A percentile compares a stretch with the other conserved stretches of the same genome.
Conservation (phyloP, 176 grass and related monocot species). For the Eragrostis nindensis region DNA sequence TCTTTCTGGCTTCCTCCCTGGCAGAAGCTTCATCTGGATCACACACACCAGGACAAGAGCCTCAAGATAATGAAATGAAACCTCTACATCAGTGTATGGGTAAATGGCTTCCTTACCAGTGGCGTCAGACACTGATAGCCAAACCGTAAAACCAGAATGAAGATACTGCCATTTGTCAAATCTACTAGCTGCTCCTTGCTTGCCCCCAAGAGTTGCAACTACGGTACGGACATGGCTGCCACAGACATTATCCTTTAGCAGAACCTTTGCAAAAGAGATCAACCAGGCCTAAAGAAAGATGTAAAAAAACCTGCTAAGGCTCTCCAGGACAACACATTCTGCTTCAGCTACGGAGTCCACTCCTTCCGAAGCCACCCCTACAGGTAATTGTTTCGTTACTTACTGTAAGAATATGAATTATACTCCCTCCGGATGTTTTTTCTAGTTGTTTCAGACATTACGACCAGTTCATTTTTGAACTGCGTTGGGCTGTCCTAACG, state of each 20-base stretch:
- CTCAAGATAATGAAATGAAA: background rate
- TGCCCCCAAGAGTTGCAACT: conserved; percentile 78
- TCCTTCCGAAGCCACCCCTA: conserved; percentile 83
- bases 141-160: conserved; percentile 81
- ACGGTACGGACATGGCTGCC: conserved; percentile 80
- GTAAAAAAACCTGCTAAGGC: conserved; percentile 79
- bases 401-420: background rate
- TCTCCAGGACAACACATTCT: conserved; percentile 79
- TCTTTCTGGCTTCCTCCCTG: conserved; percentile 76
- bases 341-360: conserved; percentile 75
- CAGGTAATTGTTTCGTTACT: conserved; percentile 50
- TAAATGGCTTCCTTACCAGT: conserved; percentile 46
- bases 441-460: no score
- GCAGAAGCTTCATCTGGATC: conserved; percentile 78
- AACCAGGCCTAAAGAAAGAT: background rate
- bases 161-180: conserved; percentile 85
- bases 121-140: conserved; percentile 78
- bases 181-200: conserved; percentile 87
- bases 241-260: background rate
- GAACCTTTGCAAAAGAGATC: background rate
- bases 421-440: no score
- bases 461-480: no score
- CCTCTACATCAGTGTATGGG: background rate
- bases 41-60: background rate
- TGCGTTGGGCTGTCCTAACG: no score